Evolutionary conservation across 2,329 filamentous ascomycete genomes (phyloP), one percentile per base, ranked within the genome.

Genomic region (Blumeria hordei): DNA sequence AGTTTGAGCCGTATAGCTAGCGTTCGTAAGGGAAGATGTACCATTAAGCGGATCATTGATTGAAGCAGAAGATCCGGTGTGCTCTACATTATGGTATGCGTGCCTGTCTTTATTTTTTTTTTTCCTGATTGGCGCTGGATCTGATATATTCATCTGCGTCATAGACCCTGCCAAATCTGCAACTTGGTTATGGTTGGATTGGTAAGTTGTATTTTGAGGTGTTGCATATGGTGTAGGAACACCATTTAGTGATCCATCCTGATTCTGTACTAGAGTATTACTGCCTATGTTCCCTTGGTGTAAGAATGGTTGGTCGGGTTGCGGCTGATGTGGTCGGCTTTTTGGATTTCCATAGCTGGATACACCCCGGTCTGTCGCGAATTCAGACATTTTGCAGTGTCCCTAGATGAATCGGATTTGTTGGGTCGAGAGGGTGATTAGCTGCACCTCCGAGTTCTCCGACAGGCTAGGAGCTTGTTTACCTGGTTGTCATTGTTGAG

Each of bases 31-130:
- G 21, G 4, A 28, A 28, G 72, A 72, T 34, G 73, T 76, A 10
- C 72, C 70, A 28, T 76, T 73, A 1, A 80, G 78, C 64, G 81
- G 77, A 58, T 78, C 81, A 65, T 82, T 81, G 69, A 84, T 85
- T 10, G 78, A 71, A 63, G 83, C 79, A 6, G 81, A 78, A 36
- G 78, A 79, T 53, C 80, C 78, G 5, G 73, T 73, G 11, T 81
- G 74, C 60, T 90, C 86, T 54, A 96, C 78, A 41, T 79, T 82
- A 67, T 96, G 90, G 68, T 94, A 85, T 59, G 88, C 90, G 69
- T 96, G 90, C 57, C 87, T 79, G 67, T 95, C 84, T 75, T 94
- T 95, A 78, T 94, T 96, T 74, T 88, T 86, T 74, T 83, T 66
- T 79, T 70, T 59, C 67, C 67, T 57, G 67, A 67, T 57, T 64